Evolutionary conservation across 306 rosid species (phyloP).

Genomic region (Begonia peltatifolia): DNA sequence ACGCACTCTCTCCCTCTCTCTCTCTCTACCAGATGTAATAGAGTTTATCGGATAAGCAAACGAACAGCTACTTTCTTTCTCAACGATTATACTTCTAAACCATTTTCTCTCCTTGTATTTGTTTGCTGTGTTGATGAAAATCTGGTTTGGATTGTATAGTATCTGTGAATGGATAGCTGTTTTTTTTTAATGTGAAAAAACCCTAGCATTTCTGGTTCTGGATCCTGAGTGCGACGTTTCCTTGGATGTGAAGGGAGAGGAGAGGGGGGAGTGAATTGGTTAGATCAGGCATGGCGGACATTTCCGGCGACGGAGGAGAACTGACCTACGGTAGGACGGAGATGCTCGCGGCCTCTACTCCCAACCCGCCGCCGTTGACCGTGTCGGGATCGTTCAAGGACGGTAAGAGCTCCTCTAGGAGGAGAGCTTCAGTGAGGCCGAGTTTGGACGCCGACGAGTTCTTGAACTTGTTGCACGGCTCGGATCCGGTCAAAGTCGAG

Average conservation of each 20-base stretch:
- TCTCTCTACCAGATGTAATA: background rate
- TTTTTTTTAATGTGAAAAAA: slow-evolving; percentile 23
- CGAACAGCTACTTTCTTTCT: too few relatives aligned
- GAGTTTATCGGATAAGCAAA: too few relatives aligned
- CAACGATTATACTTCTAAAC: too few relatives aligned
- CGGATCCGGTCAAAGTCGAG: slow-evolving; percentile 99
- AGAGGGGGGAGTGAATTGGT: slow-evolving; percentile 11
- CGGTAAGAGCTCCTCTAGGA: slow-evolving; percentile 71
- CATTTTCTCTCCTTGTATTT: background rate
- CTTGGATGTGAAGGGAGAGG: slow-evolving; percentile 47
- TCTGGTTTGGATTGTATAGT: background rate
- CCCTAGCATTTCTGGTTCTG: slow-evolving; percentile 26
- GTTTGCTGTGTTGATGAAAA: background rate
- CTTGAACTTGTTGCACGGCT: slow-evolving; percentile 78
- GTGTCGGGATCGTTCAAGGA: slow-evolving; percentile 89
- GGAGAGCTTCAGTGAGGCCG: slow-evolving; percentile 63
- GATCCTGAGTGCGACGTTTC: slow-evolving; percentile 32
- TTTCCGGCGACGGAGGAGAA: slow-evolving; percentile 46
- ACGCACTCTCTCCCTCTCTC: slow-evolving; percentile 2
- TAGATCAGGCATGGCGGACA: slow-evolving; percentile 88
- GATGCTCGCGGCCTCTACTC: slow-evolving; percentile 11
- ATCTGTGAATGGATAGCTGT: slow-evolving; percentile 1
- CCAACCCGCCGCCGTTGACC: slow-evolving; percentile 34
- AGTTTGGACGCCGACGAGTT: slow-evolving; percentile 94
- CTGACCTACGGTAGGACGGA: slow-evolving; percentile 8